phyloP scores from a whole-genome alignment of 1,139 yeast genomes.

The Kodamaea sp. region DNA sequence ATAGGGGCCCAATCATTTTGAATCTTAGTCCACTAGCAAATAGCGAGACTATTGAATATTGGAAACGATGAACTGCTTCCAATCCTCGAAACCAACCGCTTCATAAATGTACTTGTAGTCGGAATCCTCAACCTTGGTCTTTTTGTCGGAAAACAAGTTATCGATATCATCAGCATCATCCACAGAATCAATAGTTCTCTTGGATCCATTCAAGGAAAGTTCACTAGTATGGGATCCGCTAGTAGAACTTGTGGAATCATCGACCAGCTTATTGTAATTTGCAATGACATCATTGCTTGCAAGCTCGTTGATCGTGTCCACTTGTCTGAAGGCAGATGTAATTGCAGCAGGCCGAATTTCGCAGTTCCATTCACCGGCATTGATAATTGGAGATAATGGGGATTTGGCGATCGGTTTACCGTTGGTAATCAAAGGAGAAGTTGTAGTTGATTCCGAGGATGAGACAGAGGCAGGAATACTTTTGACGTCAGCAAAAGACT shows the following conservation, averaged over 20 bases:
- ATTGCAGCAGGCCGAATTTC: constrained; percentile 49
- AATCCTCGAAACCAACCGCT: constrained; percentile 40
- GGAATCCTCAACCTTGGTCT: constrained; percentile 25
- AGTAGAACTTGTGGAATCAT: constrained; percentile 8
- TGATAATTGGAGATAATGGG: constrained; percentile 35
- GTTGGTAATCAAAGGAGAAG: constrained; percentile 22
- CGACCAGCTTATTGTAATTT: constrained; percentile 19
- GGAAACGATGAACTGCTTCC: constrained; percentile 34
- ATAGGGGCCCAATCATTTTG: no score
- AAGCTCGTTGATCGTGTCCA: constrained; percentile 37
- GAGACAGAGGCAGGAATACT: constrained; percentile 9
- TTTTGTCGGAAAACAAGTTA: constrained; percentile 39
- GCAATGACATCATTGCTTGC: constrained; percentile 32
- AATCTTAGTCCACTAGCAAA: no score
- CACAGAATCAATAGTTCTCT: constrained; percentile 27
- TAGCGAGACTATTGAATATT: constrained; percentile 18
- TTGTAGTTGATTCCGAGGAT: constrained; percentile 38
- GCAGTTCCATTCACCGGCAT: constrained; percentile 43
- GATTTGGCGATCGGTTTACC: constrained; percentile 30
- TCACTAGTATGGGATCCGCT: no score
- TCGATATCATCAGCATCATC: constrained; percentile 35
- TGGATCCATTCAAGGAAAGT: constrained; percentile 14
- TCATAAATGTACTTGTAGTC: constrained; percentile 30
- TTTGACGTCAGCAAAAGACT: constrained; percentile 24
- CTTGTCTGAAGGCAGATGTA: constrained; percentile 48